Percentiles rank a stretch among this genome's conserved stretches.
Conservation (phyloP, 2,329 filamentous ascomycete species). For the Hypomyces perniciosus region DNA sequence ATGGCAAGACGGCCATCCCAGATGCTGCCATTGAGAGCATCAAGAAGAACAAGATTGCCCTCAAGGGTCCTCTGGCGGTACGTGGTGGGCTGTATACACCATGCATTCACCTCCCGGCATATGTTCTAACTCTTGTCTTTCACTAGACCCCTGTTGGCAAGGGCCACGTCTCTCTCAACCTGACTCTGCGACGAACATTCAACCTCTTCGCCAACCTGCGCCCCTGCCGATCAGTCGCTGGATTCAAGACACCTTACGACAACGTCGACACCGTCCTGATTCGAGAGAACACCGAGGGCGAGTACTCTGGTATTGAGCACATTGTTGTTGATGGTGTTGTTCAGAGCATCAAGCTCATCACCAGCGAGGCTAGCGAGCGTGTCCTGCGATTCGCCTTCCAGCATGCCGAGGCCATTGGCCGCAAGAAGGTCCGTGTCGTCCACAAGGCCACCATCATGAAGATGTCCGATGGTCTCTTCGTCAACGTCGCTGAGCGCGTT, state of each 20-base stretch:
- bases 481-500: slow-evolving; percentile 76
- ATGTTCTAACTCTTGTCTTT: slow-evolving; percentile 13
- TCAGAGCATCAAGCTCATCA: slow-evolving; percentile 99
- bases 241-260: slow-evolving; percentile 98
- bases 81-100: background rate
- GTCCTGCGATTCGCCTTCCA: slow-evolving; percentile 98
- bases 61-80: slow-evolving; percentile 96
- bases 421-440: slow-evolving; percentile 93
- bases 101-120: background rate
- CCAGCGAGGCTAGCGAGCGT: slow-evolving; percentile 86
- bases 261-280: slow-evolving; percentile 95
- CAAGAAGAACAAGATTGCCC: slow-evolving; percentile 89
- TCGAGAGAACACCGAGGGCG: slow-evolving; percentile 98
- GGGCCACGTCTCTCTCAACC: slow-evolving; percentile 97
- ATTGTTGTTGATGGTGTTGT: slow-evolving; percentile 96
- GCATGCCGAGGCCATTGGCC: slow-evolving; percentile 87
- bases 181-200: slow-evolving; percentile 97
- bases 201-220: slow-evolving; percentile 99
- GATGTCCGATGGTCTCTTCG: slow-evolving; percentile 98
- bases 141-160: slow-evolving; percentile 86
- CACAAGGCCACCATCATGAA: slow-evolving; percentile 99
- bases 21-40: slow-evolving; percentile 91
- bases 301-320: slow-evolving; percentile 99
- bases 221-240: slow-evolving; percentile 92
- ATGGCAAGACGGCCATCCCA: slow-evolving; percentile 93